Percentiles rank a stretch among this genome's conserved stretches.
These are phyloP conservation scores for Neurospora sp. DNA, from an alignment of 2,329 filamentous ascomycete genomes.

Conservation along the genomic window DNA sequence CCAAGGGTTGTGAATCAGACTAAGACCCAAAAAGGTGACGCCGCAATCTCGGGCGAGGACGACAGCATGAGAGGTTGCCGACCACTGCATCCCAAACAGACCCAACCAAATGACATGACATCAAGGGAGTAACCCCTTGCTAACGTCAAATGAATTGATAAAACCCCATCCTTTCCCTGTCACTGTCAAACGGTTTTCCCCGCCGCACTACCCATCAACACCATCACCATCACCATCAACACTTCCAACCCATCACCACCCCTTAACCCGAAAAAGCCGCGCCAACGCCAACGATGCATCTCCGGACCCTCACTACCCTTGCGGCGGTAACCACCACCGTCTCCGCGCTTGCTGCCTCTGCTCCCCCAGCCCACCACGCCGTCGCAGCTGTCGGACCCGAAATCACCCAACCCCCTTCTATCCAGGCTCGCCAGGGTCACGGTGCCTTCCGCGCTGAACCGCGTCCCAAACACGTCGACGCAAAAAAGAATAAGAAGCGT, in stretches of 20 bases:
- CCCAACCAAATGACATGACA: not conserved
- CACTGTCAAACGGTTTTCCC: not conserved
- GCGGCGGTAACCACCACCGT: not conserved
- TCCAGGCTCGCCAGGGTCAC: not conserved
- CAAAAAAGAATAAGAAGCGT: not conserved
- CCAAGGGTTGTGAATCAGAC: not conserved
- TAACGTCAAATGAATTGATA: not conserved
- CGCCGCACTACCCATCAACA: not conserved
- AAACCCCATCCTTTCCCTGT: not conserved
- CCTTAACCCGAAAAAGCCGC: not conserved
- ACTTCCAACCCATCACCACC: not conserved
- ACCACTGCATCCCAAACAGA: not conserved
- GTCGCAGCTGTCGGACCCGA: not conserved
- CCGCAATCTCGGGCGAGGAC: not conserved
- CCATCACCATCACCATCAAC: not conserved
- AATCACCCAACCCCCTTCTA: not conserved
- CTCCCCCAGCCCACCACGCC: not conserved
- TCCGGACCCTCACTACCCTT: not conserved
- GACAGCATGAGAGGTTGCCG: not conserved
- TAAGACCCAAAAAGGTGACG: not conserved
- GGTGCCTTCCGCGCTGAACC: not conserved
- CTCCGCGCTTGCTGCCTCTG: not conserved
- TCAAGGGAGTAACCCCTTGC: not conserved
- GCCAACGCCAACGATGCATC: not conserved
- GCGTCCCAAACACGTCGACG: not conserved